Percentiles rank a stretch among this genome's conserved stretches.
Conservation (phyloP, 2,329 filamentous ascomycete species). For the Rhynchosporium agropyri region DNA sequence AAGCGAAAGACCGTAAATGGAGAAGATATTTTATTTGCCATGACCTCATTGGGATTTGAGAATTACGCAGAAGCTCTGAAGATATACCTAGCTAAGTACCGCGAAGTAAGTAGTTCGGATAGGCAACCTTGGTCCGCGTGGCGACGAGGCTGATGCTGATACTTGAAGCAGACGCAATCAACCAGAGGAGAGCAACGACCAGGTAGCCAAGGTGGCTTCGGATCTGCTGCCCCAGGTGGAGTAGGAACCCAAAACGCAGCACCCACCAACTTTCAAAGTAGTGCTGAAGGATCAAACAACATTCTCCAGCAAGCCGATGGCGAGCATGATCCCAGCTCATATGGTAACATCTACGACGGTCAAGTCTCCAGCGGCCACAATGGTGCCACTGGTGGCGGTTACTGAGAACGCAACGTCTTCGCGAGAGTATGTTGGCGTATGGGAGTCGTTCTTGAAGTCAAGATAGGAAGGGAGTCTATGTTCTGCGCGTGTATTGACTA, state of each 20-base stretch:
- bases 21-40: conserved; percentile 97
- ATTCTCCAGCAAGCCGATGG: conserved; percentile 41
- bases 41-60: conserved; percentile 98
- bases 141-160: conserved; percentile 4
- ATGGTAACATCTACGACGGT: conserved; percentile 49
- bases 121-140: background rate
- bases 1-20: conserved; percentile 99
- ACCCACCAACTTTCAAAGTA: conserved; percentile 37
- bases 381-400: conserved; percentile 47
- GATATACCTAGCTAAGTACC: conserved; percentile 96
- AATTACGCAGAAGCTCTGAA: conserved; percentile 98
- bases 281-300: conserved; percentile 41
- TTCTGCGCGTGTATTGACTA: conserved; percentile 40
- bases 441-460: conserved; percentile 26
- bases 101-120: conserved; percentile 72
- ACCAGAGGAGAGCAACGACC: conserved; percentile 64
- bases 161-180: conserved; percentile 68
- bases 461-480: conserved; percentile 25
- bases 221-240: conserved; percentile 46
- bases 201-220: conserved; percentile 56
- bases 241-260: conserved; percentile 42
- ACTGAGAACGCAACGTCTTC: conserved; percentile 29
- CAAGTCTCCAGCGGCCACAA: conserved; percentile 60
- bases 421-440: conserved; percentile 29
- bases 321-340: conserved; percentile 44